Percentiles rank a stretch among this genome's conserved stretches.
These are phyloP conservation scores for Colletotrichum sp. DNA, from an alignment of 2,329 filamentous ascomycete genomes.

Conservation along the genomic window DNA sequence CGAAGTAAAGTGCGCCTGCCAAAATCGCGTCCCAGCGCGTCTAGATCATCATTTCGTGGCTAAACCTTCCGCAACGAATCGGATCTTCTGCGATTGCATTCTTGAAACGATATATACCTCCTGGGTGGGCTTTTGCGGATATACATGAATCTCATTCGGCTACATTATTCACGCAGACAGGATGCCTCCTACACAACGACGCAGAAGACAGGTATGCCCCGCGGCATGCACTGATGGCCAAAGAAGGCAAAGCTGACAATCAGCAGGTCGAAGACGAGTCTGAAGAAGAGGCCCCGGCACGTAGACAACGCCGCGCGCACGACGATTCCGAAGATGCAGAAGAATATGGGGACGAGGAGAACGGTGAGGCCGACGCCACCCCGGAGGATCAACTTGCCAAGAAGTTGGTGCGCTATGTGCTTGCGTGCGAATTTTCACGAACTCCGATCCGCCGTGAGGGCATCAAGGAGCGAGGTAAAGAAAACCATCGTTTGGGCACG, in stretches of 20 bases:
- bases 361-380: constrained; percentile 36
- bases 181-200: constrained; percentile 38
- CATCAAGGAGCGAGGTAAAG: constrained; percentile 66
- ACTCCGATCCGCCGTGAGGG: constrained; percentile 65
- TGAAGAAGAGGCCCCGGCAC: constrained; percentile 34
- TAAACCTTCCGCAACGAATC: background rate
- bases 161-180: background rate
- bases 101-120: background rate
- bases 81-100: background rate
- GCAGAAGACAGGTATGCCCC: constrained; percentile 35
- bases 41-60: background rate
- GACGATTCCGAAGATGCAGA: constrained; percentile 34
- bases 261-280: constrained; percentile 31
- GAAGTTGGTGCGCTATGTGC: constrained; percentile 71
- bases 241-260: background rate
- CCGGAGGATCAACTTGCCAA: constrained; percentile 62
- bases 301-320: constrained; percentile 34
- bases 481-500: background rate
- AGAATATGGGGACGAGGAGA: constrained; percentile 43
- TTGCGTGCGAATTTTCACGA: constrained; percentile 70
- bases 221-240: background rate
- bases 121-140: background rate
- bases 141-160: background rate
- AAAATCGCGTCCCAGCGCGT: constrained; percentile 9
- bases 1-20: constrained; percentile 6